A percentile compares a stretch with the other conserved stretches of the same genome.
These are phyloP conservation scores for Aphanomyces astaci DNA, from an alignment of 352 stramenopile genomes.

Conservation along the genomic window DNA sequence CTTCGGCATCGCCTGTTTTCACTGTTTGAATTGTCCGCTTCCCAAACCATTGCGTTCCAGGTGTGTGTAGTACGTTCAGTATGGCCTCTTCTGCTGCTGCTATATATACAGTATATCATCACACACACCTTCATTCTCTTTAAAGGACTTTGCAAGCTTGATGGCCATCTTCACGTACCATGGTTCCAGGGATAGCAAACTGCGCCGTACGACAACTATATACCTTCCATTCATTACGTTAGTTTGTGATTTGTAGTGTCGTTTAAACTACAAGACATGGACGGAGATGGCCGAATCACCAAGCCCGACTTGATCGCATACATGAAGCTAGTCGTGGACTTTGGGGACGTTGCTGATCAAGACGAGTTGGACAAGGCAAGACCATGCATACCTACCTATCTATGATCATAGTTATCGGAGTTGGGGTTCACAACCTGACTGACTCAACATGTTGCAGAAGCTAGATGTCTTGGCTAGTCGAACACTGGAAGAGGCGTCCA, in stretches of 20 bases:
- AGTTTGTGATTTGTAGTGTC: neutral
- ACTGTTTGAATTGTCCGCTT: slow-evolving; percentile 5
- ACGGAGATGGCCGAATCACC: slow-evolving; percentile 7
- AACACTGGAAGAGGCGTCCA: slow-evolving; percentile 17
- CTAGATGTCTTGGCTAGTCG: slow-evolving; percentile 4
- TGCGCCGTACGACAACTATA: slow-evolving; percentile 2
- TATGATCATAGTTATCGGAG: neutral
- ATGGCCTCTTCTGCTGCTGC: too few species aligned
- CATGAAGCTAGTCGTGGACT: slow-evolving; percentile 12
- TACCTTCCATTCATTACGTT: neutral
- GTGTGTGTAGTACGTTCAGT: neutral
- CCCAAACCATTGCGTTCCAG: neutral
- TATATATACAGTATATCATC: neutral
- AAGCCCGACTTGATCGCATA: slow-evolving; percentile 19
- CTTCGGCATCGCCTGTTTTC: slow-evolving; percentile 1
- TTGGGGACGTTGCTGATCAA: neutral
- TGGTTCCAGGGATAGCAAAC: slow-evolving; percentile 11
- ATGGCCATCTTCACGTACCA: slow-evolving; percentile 23
- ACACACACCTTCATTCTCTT: neutral
- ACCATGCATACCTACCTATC: neutral
- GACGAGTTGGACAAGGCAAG: slow-evolving; percentile 16
- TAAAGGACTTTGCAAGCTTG: slow-evolving; percentile 4
- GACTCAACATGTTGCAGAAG: neutral
- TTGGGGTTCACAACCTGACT: neutral
- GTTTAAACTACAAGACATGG: slow-evolving; percentile 21